Evolutionary conservation across 2,329 filamentous ascomycete species (phyloP), one percentile per base, ranked within the genome.

Genomic region (Chalaropsis ovoidea): DNA sequence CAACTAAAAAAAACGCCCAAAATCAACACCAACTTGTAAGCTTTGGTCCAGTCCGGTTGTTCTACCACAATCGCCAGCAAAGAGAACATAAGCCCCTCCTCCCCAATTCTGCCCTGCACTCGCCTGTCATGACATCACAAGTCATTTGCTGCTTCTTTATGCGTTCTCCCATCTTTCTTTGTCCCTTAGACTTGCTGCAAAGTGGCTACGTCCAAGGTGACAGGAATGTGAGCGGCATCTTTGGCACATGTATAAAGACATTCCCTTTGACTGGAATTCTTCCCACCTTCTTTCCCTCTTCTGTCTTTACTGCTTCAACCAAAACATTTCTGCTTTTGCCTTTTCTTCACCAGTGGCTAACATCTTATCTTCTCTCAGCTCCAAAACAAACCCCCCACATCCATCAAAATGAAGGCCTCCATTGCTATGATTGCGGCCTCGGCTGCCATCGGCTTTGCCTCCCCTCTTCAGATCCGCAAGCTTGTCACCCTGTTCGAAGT

Each of bases 361-460:
- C 45, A 10, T 1, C 6, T 13, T 27, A 10, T 1, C 6, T 13
- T 27, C 3, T 31, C n/a, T 15, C 2, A 63, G 31, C 35, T 11
- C 27, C 47, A 63, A 47, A 31, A 42, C 22, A n/a, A 2, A 35
- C 22, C 42, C 15, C 41, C 42, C 31, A 19, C n/a, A 64, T 22
- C 68, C 61, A 68, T 67, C 73, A 80, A 73, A 69, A 82, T 82
- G 80, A 82, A 80, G 76, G 74, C 77, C 60, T 79, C 80, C 61
- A 67, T 78, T 66, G 73, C 78, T 69, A 72, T 82, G 69, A 73
- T 75, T 69, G 74, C 76, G 70, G 74, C 78, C 68, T 74, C 78
- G 71, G 78, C 80, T 70, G 68, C 79, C 63, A 68, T 81, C 72
- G 78, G 76, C 65, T 70, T 75, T 66, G 79, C 79, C 70, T 71